Evolutionary conservation across 2,329 filamentous ascomycete species (phyloP).

Genomic region (Aureobasidium lini): DNA sequence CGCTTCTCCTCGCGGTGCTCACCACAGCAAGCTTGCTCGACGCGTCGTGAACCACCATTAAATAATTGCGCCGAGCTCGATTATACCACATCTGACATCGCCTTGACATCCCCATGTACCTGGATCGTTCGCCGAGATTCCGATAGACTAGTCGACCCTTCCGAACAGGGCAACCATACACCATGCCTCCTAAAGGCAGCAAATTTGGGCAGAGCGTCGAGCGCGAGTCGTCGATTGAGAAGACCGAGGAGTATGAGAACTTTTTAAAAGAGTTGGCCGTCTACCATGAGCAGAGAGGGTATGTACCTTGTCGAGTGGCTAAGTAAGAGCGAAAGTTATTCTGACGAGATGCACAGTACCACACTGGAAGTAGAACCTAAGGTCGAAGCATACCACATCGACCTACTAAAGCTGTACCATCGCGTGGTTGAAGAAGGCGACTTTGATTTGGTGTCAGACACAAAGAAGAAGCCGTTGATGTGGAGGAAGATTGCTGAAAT

Average conservation of each 20-base stretch:
- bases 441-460: slow-evolving; percentile 67
- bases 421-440: slow-evolving; percentile 69
- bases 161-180: not conserved
- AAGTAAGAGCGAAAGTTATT: not conserved
- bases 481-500: slow-evolving; percentile 69
- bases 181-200: slow-evolving; percentile 20
- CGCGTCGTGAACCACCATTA: not conserved
- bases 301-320: slow-evolving; percentile 21
- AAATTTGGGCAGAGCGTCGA: slow-evolving; percentile 26
- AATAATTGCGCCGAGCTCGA: slow-evolving; percentile 7
- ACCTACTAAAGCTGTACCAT: slow-evolving; percentile 72
- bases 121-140: not conserved
- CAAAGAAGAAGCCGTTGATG: slow-evolving; percentile 68
- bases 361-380: slow-evolving; percentile 73
- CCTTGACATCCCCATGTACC: not conserved
- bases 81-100: not conserved
- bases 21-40: too few relatives aligned
- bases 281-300: slow-evolving; percentile 73
- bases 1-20: too few relatives aligned
- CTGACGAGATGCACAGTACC: slow-evolving; percentile 42
- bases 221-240: slow-evolving; percentile 41
- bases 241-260: slow-evolving; percentile 60
- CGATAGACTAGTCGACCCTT: not conserved
- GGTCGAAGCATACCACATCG: slow-evolving; percentile 67
- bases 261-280: slow-evolving; percentile 67